phyloP scores from a whole-genome alignment of 768 basidiomycete genomes.

The Mrakia gelida region DNA sequence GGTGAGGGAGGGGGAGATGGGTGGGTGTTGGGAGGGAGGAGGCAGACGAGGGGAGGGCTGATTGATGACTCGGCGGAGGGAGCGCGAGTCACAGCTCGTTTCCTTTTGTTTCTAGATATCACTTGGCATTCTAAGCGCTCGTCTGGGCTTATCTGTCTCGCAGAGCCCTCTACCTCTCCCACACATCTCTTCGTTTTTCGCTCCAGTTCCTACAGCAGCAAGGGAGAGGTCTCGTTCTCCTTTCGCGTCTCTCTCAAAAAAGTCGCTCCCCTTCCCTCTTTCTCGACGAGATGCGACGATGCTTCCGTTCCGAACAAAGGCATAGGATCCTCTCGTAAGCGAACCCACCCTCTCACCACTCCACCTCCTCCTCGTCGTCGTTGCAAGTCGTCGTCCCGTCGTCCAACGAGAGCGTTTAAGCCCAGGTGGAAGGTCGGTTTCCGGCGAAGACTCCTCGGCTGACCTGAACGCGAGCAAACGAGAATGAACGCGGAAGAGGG shows the following conservation, averaged over 20 bases:
- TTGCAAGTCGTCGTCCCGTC: not conserved
- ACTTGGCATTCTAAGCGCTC: no score
- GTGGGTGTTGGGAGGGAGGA: not conserved
- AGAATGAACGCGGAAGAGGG: not conserved
- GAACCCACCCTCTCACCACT: not conserved
- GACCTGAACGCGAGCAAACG: not conserved
- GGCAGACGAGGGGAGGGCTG: not conserved
- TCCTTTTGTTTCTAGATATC: not conserved
- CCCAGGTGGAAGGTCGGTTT: conserved; percentile 34
- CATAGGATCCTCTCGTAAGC: not conserved
- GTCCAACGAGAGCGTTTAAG: conserved; percentile 16
- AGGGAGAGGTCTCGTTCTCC: no score
- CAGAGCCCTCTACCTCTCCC: no score
- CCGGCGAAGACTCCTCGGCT: conserved; percentile 32
- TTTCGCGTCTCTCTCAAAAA: no score
- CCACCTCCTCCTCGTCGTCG: not conserved
- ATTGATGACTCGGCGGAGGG: not conserved
- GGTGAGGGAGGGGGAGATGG: not conserved
- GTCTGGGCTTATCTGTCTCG: no score
- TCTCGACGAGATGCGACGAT: no score
- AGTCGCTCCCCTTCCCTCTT: not conserved
- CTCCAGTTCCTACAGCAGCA: not conserved
- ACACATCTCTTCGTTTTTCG: no score
- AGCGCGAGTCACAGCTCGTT: not conserved
- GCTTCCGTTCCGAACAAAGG: not conserved